phyloP scores from a whole-genome alignment of 140 eudicot species.

The Flaveria floridana region DNA sequence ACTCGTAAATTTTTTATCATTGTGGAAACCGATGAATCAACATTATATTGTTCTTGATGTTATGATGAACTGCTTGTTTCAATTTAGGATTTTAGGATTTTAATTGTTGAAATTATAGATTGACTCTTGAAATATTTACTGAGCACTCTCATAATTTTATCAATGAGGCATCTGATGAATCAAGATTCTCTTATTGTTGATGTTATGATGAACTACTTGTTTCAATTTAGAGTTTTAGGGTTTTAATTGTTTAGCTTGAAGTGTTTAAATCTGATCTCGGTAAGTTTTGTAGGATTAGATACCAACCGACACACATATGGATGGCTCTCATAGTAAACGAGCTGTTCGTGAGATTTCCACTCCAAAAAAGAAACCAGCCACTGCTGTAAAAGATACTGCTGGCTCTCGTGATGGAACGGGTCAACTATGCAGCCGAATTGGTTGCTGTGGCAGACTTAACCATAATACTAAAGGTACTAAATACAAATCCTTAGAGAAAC shows the following conservation, averaged over 20 bases:
- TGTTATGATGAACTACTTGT: too few relatives aligned
- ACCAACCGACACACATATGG: constrained; percentile 42
- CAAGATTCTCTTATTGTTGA: too few relatives aligned
- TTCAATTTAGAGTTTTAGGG: too few relatives aligned
- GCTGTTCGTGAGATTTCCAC: constrained; percentile 45
- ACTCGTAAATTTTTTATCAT: too few relatives aligned
- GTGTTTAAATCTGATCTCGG: background rate
- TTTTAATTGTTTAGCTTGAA: background rate
- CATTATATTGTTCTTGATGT: too few relatives aligned
- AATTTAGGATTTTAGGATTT: too few relatives aligned
- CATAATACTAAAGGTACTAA: constrained; percentile 39
- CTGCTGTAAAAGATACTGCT: constrained; percentile 44
- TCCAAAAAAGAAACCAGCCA: constrained; percentile 48
- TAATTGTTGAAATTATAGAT: too few relatives aligned
- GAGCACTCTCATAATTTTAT: too few relatives aligned
- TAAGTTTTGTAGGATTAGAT: constrained; percentile 25
- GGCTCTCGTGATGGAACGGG: constrained; percentile 43
- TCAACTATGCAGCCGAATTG: constrained; percentile 70
- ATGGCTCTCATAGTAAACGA: constrained; percentile 49
- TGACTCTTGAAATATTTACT: too few relatives aligned
- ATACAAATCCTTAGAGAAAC: constrained; percentile 45
- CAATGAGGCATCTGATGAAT: too few relatives aligned
- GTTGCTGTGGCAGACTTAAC: constrained; percentile 80
- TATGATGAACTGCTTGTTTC: too few relatives aligned
- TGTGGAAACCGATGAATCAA: too few relatives aligned